Base-by-base conservation (phyloP, 2,329 filamentous ascomycete genomes). In the Rugonectria rugulosa region DNA sequence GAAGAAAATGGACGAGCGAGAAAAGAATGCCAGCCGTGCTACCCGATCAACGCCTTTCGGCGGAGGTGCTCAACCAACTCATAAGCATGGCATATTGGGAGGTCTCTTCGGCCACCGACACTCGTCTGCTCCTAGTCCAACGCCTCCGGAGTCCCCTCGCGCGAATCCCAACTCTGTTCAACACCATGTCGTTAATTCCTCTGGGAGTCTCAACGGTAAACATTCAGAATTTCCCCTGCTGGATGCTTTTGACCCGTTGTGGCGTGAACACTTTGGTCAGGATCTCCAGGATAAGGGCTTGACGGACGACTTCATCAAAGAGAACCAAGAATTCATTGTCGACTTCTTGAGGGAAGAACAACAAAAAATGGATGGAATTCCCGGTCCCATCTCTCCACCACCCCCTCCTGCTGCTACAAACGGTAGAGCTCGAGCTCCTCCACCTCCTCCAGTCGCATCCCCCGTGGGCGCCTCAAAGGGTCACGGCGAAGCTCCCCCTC, bases 1-100 rank as follows among this genome's bases (percentile, higher is more conserved):
- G 75, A 97, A 97, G 83, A 98, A 97, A 81, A 91, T 99, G 84
- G 89, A 95, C 66, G 93, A 97, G 71, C 84, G 93, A 62, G 93
- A 98, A 77, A 97, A 96, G 84, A 93, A 94, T 76, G 94, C 92
- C 34, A 94, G 89, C 77, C 96, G 96, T 78, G 87, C 88, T 60
- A 97, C 93, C 3, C 87, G 81, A 72, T 82, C 86, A 60, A 94
- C 90, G 27, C 88, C 90, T 0, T 97, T 96, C 67, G 85, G 83
- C 52, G 83, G 83, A 44, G 63, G 74, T 26, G 68, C 73, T 19
- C 77, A 77, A 38, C 72, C 72, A 24, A 63, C 72, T 17, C 68
- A 72, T 45, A 77, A 74, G 69, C 74, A 74, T 38, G 75, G 79
- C 60, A 70, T 88, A 56, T 75, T 88, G n/a, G 84, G 86, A 53